Conservation (phyloP, 331 rosid species). For the Quercus phellos region DNA sequence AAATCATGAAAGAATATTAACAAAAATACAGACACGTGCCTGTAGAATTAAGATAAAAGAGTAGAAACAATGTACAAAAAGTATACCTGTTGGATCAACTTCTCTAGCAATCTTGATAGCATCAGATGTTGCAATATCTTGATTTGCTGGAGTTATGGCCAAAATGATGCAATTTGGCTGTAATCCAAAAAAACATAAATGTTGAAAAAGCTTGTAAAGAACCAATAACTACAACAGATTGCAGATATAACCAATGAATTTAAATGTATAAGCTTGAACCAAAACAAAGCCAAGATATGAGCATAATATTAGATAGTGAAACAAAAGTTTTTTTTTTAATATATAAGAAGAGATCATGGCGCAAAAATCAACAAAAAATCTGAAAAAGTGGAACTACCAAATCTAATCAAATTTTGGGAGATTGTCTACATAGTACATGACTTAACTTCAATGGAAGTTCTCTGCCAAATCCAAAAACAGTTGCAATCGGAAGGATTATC, state of each 20-base stretch:
- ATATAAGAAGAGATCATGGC: background rate
- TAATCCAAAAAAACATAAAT: constrained; percentile 11
- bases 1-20: background rate
- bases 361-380: background rate
- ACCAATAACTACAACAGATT: background rate
- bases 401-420: background rate
- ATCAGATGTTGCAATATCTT: constrained; percentile 82
- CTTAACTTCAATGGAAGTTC: background rate
- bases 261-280: background rate
- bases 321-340: background rate
- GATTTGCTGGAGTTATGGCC: constrained; percentile 87
- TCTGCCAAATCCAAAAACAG: background rate
- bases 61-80: constrained; percentile 1
- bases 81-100: constrained; percentile 70
- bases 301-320: background rate
- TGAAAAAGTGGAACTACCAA: background rate
- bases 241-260: background rate
- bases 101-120: constrained; percentile 70
- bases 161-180: constrained; percentile 82
- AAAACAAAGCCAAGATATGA: background rate
- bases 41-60: constrained; percentile 9
- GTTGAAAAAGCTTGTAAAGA: constrained; percentile 6
- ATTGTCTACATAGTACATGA: background rate
- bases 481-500: background rate
- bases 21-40: background rate